These are phyloP conservation scores for Lactarius sp. DNA, from an alignment of 768 basidiomycete genomes.

Conservation along the genomic window DNA sequence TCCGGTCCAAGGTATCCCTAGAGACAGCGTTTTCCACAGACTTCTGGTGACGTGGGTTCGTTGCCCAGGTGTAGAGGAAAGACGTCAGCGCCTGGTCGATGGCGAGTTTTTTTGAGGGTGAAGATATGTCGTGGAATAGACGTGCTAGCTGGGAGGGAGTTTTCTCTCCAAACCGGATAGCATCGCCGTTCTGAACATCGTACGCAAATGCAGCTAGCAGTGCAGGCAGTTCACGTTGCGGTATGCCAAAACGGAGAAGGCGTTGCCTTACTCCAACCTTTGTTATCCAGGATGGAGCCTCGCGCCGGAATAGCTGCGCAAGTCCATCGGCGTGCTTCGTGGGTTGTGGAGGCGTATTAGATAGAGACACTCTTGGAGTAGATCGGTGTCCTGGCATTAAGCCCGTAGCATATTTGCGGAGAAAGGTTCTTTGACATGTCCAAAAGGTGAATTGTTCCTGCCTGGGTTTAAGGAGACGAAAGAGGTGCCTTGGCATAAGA, in stretches of 20 bases:
- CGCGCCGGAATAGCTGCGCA: constrained; percentile 8
- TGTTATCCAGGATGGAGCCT: constrained; percentile 15
- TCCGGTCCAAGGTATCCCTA: constrained; percentile 27
- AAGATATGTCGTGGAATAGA: constrained; percentile 37
- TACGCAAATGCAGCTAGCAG: constrained; percentile 42
- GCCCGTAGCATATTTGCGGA: background rate
- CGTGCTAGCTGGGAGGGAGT: constrained; percentile 39
- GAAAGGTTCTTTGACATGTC: background rate
- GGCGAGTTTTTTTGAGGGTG: constrained; percentile 28
- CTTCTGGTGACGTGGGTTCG: constrained; percentile 30
- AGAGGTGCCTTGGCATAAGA: constrained; percentile 8
- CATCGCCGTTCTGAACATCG: constrained; percentile 32
- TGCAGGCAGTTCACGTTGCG: constrained; percentile 33
- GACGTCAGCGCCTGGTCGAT: constrained; percentile 49
- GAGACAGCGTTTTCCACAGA: constrained; percentile 5
- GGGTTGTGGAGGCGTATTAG: background rate
- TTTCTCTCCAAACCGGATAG: constrained; percentile 30
- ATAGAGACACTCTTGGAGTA: background rate
- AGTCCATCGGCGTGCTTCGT: background rate
- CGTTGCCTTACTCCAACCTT: constrained; percentile 34
- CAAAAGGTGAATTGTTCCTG: background rate
- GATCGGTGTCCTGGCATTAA: background rate
- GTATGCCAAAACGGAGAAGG: constrained; percentile 48
- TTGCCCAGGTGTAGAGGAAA: constrained; percentile 55
- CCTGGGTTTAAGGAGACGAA: background rate